These are phyloP conservation scores for Skeletonema menzelii DNA, from an alignment of 108 stramenopile genomes.

Conservation along the genomic window DNA sequence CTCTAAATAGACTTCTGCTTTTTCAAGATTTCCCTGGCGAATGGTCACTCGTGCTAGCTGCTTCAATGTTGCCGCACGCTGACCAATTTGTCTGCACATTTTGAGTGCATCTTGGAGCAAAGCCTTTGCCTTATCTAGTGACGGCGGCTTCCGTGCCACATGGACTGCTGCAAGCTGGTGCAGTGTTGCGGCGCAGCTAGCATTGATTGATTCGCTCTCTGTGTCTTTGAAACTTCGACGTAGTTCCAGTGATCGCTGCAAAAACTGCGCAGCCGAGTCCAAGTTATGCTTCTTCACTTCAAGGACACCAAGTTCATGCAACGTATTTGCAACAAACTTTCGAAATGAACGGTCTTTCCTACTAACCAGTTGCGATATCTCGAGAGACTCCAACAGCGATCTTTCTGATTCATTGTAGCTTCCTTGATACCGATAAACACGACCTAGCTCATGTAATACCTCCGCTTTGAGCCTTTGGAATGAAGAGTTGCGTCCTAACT, in stretches of 20 bases:
- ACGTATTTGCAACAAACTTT: constrained; percentile 26
- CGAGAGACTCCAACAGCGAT: constrained; percentile 30
- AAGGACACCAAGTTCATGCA: constrained; percentile 64
- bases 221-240: constrained; percentile 32
- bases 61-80: constrained; percentile 70
- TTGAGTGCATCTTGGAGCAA: constrained; percentile 59
- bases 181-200: constrained; percentile 55
- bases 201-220: constrained; percentile 28
- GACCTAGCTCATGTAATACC: constrained; percentile 50
- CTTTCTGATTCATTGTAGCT: constrained; percentile 46
- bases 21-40: constrained; percentile 53
- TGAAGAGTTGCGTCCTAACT: not conserved
- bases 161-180: constrained; percentile 69
- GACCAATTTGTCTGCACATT: constrained; percentile 59
- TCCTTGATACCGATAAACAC: constrained; percentile 55
- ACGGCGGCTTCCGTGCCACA: constrained; percentile 63
- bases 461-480: constrained; percentile 37
- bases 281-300: constrained; percentile 70
- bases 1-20: constrained; percentile 55
- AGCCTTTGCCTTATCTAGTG: constrained; percentile 50
- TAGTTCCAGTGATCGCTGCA: constrained; percentile 50
- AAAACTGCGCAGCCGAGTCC: constrained; percentile 44
- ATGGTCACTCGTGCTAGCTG: constrained; percentile 69
- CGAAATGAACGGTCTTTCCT: constrained; percentile 10
- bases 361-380: constrained; percentile 15